A percentile compares a stretch with the other conserved stretches of the same genome.
Conservation (phyloP, 2,329 filamentous ascomycete species). For the Botrytis cinerea region DNA sequence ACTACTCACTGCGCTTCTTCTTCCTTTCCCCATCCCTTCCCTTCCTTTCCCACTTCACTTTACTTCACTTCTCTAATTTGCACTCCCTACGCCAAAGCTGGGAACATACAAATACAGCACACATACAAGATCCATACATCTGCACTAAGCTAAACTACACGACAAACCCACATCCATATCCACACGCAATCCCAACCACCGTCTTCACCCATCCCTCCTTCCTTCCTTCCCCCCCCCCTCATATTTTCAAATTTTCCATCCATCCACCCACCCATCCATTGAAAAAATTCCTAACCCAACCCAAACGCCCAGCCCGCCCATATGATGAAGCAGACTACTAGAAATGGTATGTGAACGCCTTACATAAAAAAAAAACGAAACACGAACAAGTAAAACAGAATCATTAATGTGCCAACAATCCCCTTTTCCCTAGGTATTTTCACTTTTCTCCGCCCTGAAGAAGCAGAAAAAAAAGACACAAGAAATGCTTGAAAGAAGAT, state of each 20-base stretch:
- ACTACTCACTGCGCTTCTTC: background rate
- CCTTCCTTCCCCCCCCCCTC: background rate
- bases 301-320: background rate
- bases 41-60: background rate
- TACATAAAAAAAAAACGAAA: background rate
- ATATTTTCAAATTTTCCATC: background rate
- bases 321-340: background rate
- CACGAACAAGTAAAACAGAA: slow-evolving; percentile 3
- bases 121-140: background rate
- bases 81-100: too few species aligned
- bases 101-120: background rate
- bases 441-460: background rate
- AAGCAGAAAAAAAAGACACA: background rate
- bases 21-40: too few species aligned
- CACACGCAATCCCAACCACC: background rate
- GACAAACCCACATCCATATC: background rate
- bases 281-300: background rate
- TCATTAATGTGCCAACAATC: slow-evolving; percentile 8
- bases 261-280: background rate
- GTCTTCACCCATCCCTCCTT: background rate
- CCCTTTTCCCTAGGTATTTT: background rate
- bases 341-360: slow-evolving; percentile 4
- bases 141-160: background rate
- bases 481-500: background rate
- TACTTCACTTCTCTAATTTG: background rate